Evolutionary conservation across 768 basidiomycete genomes (phyloP).

Genomic region (Tricholoma flavovirens): DNA sequence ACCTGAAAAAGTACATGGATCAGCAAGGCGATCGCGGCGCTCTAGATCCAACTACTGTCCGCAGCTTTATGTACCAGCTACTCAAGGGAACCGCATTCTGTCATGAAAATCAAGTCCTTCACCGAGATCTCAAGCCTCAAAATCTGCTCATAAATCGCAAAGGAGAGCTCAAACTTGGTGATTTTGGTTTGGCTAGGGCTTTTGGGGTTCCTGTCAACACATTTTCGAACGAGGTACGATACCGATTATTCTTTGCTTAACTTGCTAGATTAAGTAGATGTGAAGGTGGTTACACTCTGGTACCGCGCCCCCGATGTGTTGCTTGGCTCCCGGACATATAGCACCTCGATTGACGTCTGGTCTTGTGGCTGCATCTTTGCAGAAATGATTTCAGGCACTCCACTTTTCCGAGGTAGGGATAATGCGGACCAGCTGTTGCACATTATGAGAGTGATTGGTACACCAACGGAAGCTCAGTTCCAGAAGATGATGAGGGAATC

Average conservation of each 20-base stretch:
- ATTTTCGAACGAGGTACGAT: constrained; percentile 86
- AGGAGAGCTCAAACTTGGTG: constrained; percentile 94
- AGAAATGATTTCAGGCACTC: constrained; percentile 98
- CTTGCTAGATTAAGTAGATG: constrained; percentile 4
- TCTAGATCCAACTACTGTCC: constrained; percentile 82
- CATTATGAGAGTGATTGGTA: constrained; percentile 96
- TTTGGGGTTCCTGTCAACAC: constrained; percentile 99
- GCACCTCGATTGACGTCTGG: constrained; percentile 98
- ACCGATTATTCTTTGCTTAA: not conserved
- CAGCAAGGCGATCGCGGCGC: constrained; percentile 94
- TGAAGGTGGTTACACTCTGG: constrained; percentile 94
- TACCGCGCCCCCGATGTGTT: constrained; percentile 98
- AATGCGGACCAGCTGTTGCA: constrained; percentile 97
- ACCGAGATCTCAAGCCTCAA: constrained; percentile 97
- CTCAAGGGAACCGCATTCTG: constrained; percentile 97
- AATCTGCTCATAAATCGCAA: constrained; percentile 97
- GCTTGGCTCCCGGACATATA: constrained; percentile 94
- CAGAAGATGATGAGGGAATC: constrained; percentile 88
- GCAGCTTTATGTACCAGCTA: constrained; percentile 97
- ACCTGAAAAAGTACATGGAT: constrained; percentile 99
- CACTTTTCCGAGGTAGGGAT: constrained; percentile 93
- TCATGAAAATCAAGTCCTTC: constrained; percentile 96
- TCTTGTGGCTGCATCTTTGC: constrained; percentile 99
- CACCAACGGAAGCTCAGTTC: constrained; percentile 83
- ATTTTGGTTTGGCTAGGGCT: constrained; percentile 95